These are phyloP conservation scores for Aspergillus texensis DNA, from an alignment of 2,329 filamentous ascomycete species.

Conservation along the genomic window DNA sequence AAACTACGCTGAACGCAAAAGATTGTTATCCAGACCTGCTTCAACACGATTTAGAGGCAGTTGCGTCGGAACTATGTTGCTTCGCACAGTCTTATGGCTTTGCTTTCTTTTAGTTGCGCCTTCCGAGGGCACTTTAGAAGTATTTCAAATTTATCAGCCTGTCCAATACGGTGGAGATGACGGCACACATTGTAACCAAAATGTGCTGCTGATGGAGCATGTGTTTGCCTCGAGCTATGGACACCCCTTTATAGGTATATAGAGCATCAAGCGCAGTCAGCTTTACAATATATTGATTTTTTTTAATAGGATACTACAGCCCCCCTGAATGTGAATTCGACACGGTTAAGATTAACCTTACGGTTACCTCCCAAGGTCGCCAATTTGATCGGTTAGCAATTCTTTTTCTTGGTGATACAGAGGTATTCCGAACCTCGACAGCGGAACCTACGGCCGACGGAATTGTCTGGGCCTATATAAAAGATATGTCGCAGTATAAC, in stretches of 20 bases:
- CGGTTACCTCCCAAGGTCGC: conserved; percentile 68
- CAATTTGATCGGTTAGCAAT: conserved; percentile 77
- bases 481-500: conserved; percentile 75
- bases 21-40: neutral
- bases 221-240: conserved; percentile 74
- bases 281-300: neutral
- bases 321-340: conserved; percentile 65
- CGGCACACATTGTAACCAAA: conserved; percentile 22
- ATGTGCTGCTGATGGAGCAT: conserved; percentile 67
- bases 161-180: neutral
- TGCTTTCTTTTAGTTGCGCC: neutral
- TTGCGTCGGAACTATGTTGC: neutral
- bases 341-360: conserved; percentile 74
- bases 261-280: neutral
- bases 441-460: conserved; percentile 73
- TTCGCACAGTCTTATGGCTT: neutral
- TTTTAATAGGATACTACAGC: neutral
- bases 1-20: neutral
- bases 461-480: conserved; percentile 75
- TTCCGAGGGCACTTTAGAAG: neutral
- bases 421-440: conserved; percentile 83
- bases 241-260: conserved; percentile 70
- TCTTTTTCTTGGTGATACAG: conserved; percentile 75
- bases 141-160: neutral
- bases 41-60: neutral